Conservation (phyloP, 257 asterid species). For the Echites panduratus region DNA sequence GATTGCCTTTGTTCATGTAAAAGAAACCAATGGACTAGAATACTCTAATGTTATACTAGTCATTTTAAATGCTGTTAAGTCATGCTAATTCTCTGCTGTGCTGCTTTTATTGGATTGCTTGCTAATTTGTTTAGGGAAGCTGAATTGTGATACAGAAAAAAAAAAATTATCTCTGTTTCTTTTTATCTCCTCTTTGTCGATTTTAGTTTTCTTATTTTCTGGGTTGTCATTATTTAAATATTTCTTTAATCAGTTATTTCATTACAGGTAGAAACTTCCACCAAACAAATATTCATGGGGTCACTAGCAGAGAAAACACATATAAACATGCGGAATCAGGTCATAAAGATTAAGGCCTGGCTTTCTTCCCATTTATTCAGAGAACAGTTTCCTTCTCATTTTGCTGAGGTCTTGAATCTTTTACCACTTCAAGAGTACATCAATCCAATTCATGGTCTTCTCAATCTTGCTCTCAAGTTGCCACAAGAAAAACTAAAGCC, state of each 20-base stretch:
- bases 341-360: constrained; percentile 65
- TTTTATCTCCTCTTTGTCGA: background rate
- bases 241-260: constrained; percentile 10
- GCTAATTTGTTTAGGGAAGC: background rate
- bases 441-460: constrained; percentile 71
- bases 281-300: constrained; percentile 71
- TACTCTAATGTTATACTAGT: background rate
- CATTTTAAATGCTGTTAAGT: background rate
- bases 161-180: too few species aligned
- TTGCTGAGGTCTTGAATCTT: constrained; percentile 55
- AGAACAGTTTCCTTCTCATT: constrained; percentile 76
- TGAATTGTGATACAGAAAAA: background rate
- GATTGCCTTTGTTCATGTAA: too few species aligned
- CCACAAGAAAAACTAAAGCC: constrained; percentile 57
- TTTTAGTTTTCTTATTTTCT: background rate
- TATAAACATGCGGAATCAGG: constrained; percentile 54
- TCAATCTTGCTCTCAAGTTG: constrained; percentile 69
- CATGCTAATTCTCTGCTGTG: background rate
- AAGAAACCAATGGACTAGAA: background rate
- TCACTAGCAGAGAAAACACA: constrained; percentile 64
- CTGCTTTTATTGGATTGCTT: background rate
- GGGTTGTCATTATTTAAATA: background rate
- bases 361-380: constrained; percentile 71
- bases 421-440: constrained; percentile 84
- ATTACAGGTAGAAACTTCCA: constrained; percentile 75